Evolutionary conservation across 441 rosid species (phyloP).

Genomic region (Erodium chrysanthum): DNA sequence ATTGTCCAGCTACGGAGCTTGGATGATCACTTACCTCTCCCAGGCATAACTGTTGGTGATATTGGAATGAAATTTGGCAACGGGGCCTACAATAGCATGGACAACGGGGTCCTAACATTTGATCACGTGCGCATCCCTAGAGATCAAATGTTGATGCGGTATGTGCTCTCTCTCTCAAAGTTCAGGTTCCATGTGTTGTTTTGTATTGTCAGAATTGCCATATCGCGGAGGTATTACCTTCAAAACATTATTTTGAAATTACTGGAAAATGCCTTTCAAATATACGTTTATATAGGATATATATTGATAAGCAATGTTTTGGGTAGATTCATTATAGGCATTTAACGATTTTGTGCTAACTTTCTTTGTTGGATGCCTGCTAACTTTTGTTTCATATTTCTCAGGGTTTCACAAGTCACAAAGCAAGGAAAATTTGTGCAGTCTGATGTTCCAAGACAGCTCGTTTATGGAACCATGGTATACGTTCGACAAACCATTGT

Average conservation of each 20-base stretch:
- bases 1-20: constrained; percentile 84
- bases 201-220: not conserved
- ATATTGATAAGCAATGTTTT: not conserved
- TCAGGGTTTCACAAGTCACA: constrained; percentile 77
- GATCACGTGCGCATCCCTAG: constrained; percentile 89
- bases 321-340: not conserved
- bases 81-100: constrained; percentile 88
- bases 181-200: not conserved
- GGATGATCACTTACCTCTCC: constrained; percentile 92
- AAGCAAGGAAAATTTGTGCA: constrained; percentile 67
- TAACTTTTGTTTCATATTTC: constrained; percentile 25
- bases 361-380: not conserved
- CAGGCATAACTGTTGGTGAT: constrained; percentile 80
- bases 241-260: not conserved
- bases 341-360: not conserved
- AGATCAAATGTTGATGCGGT: constrained; percentile 91
- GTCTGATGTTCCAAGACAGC: constrained; percentile 77
- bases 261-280: constrained; percentile 11
- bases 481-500: constrained; percentile 75
- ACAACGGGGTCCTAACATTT: constrained; percentile 81
- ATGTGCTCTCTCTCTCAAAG: constrained; percentile 18
- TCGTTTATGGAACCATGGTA: constrained; percentile 90
- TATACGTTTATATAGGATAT: constrained; percentile 6
- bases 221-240: not conserved
- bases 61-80: constrained; percentile 84